Conservation (phyloP, 208 protist genomes). For the Naegleria fowleri region DNA sequence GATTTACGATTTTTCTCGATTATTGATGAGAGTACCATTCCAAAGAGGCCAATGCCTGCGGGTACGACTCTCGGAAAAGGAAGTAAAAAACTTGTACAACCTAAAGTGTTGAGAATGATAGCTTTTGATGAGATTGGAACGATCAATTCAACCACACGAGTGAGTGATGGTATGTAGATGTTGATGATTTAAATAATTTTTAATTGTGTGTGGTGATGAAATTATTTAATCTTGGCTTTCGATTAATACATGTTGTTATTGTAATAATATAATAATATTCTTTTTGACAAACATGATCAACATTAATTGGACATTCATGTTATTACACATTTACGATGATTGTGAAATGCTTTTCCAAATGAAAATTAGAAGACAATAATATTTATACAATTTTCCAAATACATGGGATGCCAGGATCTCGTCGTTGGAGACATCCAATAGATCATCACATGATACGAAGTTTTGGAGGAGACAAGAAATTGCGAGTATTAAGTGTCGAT, state of each 20-base stretch:
- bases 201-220: no score
- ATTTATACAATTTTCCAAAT: not conserved
- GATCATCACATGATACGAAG: not conserved
- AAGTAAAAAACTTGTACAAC: not conserved
- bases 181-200: no score
- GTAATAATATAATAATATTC: not conserved
- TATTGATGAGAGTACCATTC: not conserved
- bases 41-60: no score
- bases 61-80: not conserved
- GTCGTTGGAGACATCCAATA: not conserved
- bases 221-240: no score
- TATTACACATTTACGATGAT: not conserved
- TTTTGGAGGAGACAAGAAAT: not conserved
- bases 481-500: not conserved
- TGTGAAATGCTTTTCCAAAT: not conserved
- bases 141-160: not conserved
- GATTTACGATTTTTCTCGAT: not conserved
- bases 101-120: not conserved
- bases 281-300: not conserved
- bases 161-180: not conserved
- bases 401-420: not conserved
- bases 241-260: no score
- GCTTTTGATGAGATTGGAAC: not conserved
- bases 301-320: not conserved
- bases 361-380: not conserved